Conservation (phyloP, 1,284 basidiomycete species). For the Apiotrichum laibachii region DNA sequence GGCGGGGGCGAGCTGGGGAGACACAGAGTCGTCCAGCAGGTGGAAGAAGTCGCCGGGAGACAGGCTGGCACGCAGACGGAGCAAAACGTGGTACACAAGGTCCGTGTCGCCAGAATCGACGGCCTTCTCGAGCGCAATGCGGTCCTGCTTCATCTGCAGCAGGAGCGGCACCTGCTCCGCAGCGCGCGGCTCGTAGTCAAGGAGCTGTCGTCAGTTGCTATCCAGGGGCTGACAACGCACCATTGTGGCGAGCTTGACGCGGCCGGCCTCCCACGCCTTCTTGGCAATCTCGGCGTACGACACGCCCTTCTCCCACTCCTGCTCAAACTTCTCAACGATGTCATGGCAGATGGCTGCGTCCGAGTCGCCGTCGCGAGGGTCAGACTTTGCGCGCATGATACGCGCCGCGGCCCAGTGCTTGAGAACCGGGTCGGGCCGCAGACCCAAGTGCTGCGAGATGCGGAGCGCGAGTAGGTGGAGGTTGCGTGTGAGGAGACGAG, state of each 20-base stretch:
- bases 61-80: constrained; percentile 77
- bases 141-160: constrained; percentile 91
- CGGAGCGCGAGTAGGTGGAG: constrained; percentile 87
- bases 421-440: constrained; percentile 82
- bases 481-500: constrained; percentile 79
- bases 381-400: constrained; percentile 68
- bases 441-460: constrained; percentile 77
- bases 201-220: constrained; percentile 57
- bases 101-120: constrained; percentile 95
- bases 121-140: constrained; percentile 80
- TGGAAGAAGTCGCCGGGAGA: constrained; percentile 91
- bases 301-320: constrained; percentile 57
- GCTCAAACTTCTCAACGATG: constrained; percentile 84
- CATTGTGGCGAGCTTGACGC: constrained; percentile 81
- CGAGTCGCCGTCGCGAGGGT: constrained; percentile 54
- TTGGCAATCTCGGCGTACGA: constrained; percentile 94
- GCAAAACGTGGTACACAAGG: constrained; percentile 85
- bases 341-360: constrained; percentile 75
- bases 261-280: constrained; percentile 88
- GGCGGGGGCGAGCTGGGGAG: constrained; percentile 67
- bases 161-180: constrained; percentile 92
- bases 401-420: constrained; percentile 96
- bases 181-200: constrained; percentile 84
- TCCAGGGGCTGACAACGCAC: constrained; percentile 51
- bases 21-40: constrained; percentile 79